phyloP scores from a whole-genome alignment of 2,329 filamentous ascomycete genomes.

The Pezicula radicicola region DNA sequence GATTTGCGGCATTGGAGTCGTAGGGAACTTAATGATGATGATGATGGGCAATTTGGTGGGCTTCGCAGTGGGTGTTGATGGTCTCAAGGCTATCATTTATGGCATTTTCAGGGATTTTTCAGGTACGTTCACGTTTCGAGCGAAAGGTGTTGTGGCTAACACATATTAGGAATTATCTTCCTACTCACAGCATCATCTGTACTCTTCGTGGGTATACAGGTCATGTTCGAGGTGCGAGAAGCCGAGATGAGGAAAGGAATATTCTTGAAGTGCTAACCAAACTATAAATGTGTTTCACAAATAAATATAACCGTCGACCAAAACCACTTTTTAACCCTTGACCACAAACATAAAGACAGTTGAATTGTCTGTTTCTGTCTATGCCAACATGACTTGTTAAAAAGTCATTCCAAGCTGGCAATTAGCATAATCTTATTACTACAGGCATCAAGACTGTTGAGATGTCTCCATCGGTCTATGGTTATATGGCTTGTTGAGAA shows the following conservation, averaged over 20 bases:
- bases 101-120: slow-evolving; percentile 75
- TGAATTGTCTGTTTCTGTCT: no score
- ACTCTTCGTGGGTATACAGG: slow-evolving; percentile 80
- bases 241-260: slow-evolving; percentile 80
- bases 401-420: no score
- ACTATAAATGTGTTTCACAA: no score
- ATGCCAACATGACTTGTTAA: no score
- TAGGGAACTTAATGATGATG: slow-evolving; percentile 89
- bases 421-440: no score
- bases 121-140: slow-evolving; percentile 38
- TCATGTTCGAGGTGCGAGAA: slow-evolving; percentile 97
- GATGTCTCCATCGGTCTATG: background rate
- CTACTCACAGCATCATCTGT: slow-evolving; percentile 66
- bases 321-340: background rate
- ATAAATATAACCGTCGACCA: background rate
- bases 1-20: slow-evolving; percentile 75
- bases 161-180: slow-evolving; percentile 62
- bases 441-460: background rate
- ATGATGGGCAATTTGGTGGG: slow-evolving; percentile 93
- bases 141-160: slow-evolving; percentile 17
- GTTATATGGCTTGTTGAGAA: background rate
- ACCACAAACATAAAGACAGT: background rate
- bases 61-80: slow-evolving; percentile 89
- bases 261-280: slow-evolving; percentile 69
- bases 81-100: slow-evolving; percentile 70